Evolutionary conservation across 768 basidiomycete genomes (phyloP).

Genomic region (Paxillus rubicundulus): DNA sequence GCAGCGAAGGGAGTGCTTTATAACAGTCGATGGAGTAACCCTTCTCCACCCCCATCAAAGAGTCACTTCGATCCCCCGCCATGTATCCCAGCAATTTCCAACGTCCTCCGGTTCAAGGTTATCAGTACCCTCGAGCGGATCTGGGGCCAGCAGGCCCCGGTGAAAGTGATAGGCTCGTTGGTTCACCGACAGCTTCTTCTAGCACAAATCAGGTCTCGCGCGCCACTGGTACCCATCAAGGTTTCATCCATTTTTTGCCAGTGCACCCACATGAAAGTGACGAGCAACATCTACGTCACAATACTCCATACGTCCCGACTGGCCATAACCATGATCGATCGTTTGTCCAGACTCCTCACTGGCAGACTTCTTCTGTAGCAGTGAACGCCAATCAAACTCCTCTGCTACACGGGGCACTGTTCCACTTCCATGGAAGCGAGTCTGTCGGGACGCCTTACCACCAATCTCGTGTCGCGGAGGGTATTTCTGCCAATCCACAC

Average conservation of each 20-base stretch:
- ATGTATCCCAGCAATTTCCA: constrained; percentile 14
- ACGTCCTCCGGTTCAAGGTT: not conserved
- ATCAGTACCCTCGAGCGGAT: constrained; percentile 1
- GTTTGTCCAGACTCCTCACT: too few species aligned
- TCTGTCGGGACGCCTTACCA: too few species aligned
- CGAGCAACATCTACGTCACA: not conserved
- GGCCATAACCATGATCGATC: not conserved
- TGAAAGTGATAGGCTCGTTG: not conserved
- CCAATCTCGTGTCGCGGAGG: too few species aligned
- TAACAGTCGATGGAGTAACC: constrained; percentile 13
- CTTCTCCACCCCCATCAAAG: constrained; percentile 16
- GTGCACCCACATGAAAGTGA: not conserved
- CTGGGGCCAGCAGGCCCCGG: constrained; percentile 15
- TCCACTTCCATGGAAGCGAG: too few species aligned
- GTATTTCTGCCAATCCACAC: too few species aligned
- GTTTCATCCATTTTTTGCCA: not conserved
- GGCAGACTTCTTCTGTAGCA: too few species aligned
- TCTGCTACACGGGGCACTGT: too few species aligned
- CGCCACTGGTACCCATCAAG: not conserved
- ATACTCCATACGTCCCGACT: constrained; percentile 5
- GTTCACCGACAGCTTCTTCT: constrained; percentile 4
- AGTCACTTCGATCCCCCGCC: constrained; percentile 16
- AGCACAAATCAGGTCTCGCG: constrained; percentile 11
- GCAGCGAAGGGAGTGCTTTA: constrained; percentile 20
- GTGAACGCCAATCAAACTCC: too few species aligned